These are phyloP conservation scores for Apiosordaria backusii DNA, from an alignment of 495 filamentous ascomycete species.

Conservation along the genomic window DNA sequence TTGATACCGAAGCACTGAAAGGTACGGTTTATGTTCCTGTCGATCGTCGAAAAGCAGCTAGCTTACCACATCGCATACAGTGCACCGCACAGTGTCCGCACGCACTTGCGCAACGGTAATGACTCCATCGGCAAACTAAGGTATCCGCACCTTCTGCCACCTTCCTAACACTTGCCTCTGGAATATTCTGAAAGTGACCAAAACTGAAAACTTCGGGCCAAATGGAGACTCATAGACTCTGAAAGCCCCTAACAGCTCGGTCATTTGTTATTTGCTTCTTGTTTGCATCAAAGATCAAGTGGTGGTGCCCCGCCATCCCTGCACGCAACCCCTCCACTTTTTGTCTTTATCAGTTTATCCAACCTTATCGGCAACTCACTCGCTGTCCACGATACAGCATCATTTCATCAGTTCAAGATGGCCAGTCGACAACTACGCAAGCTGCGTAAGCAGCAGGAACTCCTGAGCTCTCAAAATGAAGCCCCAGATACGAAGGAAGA, in stretches of 20 bases:
- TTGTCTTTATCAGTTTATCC: background rate
- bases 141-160: too few relatives aligned
- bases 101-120: background rate
- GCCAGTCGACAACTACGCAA: conserved; percentile 77
- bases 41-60: background rate
- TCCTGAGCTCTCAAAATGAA: conserved; percentile 35
- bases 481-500: conserved; percentile 43
- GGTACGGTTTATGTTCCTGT: background rate
- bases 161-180: background rate
- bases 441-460: conserved; percentile 67
- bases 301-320: background rate
- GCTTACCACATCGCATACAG: background rate
- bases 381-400: background rate
- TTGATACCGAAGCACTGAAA: too few relatives aligned
- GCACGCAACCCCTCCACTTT: background rate
- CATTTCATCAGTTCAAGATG: conserved; percentile 46
- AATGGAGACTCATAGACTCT: too few relatives aligned
- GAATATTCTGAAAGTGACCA: background rate
- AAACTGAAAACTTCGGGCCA: too few relatives aligned
- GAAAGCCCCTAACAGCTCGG: background rate
- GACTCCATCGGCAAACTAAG: background rate
- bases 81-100: background rate
- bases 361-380: background rate
- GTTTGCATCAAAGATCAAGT: background rate
- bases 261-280: background rate